Conservation (phyloP, 345 rosid species). For the Acer saccharum region DNA sequence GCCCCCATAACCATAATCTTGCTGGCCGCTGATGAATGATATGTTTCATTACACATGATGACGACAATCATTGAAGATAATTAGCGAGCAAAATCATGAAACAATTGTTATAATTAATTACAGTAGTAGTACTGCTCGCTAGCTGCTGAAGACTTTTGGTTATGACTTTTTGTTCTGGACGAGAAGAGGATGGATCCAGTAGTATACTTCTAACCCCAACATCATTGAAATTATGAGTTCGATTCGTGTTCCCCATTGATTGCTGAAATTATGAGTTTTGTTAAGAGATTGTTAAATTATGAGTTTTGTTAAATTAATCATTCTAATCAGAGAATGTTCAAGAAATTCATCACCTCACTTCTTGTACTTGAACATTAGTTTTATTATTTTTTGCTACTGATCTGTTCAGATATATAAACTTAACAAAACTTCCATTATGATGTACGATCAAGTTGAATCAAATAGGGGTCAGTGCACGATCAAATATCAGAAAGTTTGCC, state of each 20-base stretch:
- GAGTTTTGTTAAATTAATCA: too few species aligned
- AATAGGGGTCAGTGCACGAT: too few species aligned
- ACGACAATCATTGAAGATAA: constrained; percentile 7
- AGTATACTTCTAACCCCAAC: too few species aligned
- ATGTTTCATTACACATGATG: neutral
- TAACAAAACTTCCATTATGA: neutral
- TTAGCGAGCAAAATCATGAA: constrained; percentile 8
- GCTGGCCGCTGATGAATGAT: constrained; percentile 16
- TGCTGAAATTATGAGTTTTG: too few species aligned
- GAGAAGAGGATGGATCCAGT: too few species aligned
- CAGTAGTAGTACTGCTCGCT: neutral
- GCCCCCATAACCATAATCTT: neutral
- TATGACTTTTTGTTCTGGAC: neutral
- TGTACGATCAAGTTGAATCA: neutral
- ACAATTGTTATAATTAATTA: neutral
- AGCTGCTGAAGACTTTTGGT: neutral
- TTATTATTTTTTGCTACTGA: too few species aligned
- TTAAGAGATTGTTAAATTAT: too few species aligned
- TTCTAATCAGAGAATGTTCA: too few species aligned
- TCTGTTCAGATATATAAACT: neutral
- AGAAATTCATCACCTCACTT: neutral
- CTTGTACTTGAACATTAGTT: neutral
- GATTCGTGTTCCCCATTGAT: too few species aligned
- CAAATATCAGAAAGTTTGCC: neutral
- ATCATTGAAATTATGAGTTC: too few species aligned